Evolutionary conservation across 768 basidiomycete species (phyloP).

Genomic region (Ramaria rubella): DNA sequence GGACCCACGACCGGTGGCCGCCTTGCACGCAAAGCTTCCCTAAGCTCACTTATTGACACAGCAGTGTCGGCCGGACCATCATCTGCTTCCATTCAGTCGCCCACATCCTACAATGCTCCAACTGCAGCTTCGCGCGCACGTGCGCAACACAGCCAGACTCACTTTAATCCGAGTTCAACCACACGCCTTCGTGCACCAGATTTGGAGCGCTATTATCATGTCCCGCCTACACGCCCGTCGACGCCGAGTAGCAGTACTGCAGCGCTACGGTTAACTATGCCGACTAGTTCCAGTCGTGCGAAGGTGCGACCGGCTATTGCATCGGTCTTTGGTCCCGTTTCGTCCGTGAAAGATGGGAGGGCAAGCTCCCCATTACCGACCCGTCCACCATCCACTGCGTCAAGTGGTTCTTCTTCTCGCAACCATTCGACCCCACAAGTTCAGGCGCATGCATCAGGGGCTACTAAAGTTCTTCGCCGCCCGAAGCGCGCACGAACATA

Average conservation of each 20-base stretch:
- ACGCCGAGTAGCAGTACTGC: conserved; percentile 75
- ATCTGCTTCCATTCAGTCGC: conserved; percentile 27
- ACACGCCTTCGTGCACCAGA: conserved; percentile 42
- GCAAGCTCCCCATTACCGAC: conserved; percentile 46
- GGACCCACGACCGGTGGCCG: conserved; percentile 46
- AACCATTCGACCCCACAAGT: conserved; percentile 22
- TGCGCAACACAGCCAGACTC: conserved; percentile 36
- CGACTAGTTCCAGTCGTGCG: conserved; percentile 62
- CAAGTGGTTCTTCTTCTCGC: conserved; percentile 23
- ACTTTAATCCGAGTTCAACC: conserved; percentile 38
- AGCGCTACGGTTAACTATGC: conserved; percentile 81
- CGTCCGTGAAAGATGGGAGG: conserved; percentile 3
- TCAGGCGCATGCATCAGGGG: conserved; percentile 37
- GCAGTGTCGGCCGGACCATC: conserved; percentile 43
- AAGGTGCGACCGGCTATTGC: conserved; percentile 72
- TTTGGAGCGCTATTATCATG: conserved; percentile 46
- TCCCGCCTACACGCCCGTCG: conserved; percentile 72
- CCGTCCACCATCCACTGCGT: conserved; percentile 53
- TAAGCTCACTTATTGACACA: conserved; percentile 66
- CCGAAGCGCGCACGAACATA: conserved; percentile 74
- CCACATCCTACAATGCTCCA: conserved; percentile 58
- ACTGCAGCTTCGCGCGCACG: conserved; percentile 81
- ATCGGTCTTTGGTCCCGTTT: conserved; percentile 49
- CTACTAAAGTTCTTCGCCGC: conserved; percentile 61
- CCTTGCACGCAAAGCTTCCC: conserved; percentile 69